phyloP scores from a whole-genome alignment of 2,329 filamentous ascomycete species.

The Fusarium coffeatum region DNA sequence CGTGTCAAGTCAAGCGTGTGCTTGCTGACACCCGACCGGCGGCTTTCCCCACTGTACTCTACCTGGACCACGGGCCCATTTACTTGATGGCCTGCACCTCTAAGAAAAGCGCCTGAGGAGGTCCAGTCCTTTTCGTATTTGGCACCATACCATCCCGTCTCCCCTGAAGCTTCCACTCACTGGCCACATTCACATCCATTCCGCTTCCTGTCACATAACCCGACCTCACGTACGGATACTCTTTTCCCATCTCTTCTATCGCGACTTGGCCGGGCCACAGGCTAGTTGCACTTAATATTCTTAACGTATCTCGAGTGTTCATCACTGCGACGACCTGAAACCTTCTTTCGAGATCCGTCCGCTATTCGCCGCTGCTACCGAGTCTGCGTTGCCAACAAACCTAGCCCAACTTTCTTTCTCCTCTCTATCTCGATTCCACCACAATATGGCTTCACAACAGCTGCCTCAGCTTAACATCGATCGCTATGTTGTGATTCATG shows the following conservation, averaged over 20 bases:
- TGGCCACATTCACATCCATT: slow-evolving; percentile 40
- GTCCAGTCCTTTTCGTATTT: slow-evolving; percentile 33
- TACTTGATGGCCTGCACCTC: slow-evolving; percentile 11
- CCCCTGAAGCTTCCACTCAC: slow-evolving; percentile 42
- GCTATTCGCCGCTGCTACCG: slow-evolving; percentile 32
- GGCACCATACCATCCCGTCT: slow-evolving; percentile 24
- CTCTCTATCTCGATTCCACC: slow-evolving; percentile 36
- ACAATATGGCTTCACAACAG: slow-evolving; percentile 56
- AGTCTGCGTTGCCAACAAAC: slow-evolving; percentile 30
- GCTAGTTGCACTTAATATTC: slow-evolving; percentile 48
- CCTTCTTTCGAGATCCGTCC: slow-evolving; percentile 20
- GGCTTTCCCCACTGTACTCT: slow-evolving; percentile 34
- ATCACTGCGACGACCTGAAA: slow-evolving; percentile 29
- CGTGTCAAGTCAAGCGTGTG: slow-evolving; percentile 15
- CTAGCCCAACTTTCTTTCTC: slow-evolving; percentile 39
- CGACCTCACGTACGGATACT: slow-evolving; percentile 32
- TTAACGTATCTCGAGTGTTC: slow-evolving; percentile 37
- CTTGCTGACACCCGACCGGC: slow-evolving; percentile 37
- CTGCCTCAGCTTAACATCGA: slow-evolving; percentile 79
- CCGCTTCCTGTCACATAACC: slow-evolving; percentile 40
- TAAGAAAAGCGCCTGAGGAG: slow-evolving; percentile 25
- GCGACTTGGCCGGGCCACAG: slow-evolving; percentile 54
- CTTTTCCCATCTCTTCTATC: slow-evolving; percentile 43
- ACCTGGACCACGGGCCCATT: slow-evolving; percentile 16
- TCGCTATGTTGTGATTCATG: slow-evolving; percentile 97